Percentiles rank a stretch among this genome's conserved stretches.
Evolutionary conservation across 176 grass and related monocot genomes (phyloP).

Genomic region (Ensete ventricosum): DNA sequence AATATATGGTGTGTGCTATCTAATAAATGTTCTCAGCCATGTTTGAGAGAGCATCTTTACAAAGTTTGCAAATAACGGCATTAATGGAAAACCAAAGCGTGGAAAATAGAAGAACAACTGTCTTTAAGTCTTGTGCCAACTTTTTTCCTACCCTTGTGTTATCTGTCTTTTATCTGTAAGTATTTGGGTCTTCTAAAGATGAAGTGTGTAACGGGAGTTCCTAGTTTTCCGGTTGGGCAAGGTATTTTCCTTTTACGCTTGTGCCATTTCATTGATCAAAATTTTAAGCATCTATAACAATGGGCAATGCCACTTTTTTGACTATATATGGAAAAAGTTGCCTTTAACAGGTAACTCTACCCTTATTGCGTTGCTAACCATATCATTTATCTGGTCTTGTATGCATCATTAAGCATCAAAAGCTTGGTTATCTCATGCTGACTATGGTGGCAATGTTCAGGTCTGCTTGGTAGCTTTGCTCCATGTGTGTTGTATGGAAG

Average conservation of each 20-base stretch:
- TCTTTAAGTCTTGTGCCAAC: background rate
- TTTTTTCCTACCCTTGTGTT: background rate
- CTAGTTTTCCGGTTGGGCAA: no score
- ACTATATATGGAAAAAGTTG: no score
- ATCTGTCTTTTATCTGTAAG: no score
- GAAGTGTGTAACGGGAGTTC: no score
- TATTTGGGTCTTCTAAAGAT: no score
- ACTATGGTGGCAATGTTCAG: conserved; percentile 24
- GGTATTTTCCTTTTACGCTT: no score
- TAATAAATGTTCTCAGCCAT: background rate
- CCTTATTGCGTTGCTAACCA: background rate
- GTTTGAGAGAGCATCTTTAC: background rate
- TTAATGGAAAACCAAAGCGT: background rate
- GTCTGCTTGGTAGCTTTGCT: conserved; percentile 67
- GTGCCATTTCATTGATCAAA: no score
- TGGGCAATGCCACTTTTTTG: no score
- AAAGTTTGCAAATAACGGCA: background rate
- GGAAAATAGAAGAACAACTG: background rate
- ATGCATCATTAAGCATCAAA: no score
- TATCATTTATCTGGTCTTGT: no score
- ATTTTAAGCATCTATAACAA: no score
- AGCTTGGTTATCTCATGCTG: background rate
- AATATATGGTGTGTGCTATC: background rate
- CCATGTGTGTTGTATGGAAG: conserved; percentile 86
- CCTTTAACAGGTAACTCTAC: background rate